Conservation (phyloP, 495 filamentous ascomycete genomes). For the Tuber brumale region DNA sequence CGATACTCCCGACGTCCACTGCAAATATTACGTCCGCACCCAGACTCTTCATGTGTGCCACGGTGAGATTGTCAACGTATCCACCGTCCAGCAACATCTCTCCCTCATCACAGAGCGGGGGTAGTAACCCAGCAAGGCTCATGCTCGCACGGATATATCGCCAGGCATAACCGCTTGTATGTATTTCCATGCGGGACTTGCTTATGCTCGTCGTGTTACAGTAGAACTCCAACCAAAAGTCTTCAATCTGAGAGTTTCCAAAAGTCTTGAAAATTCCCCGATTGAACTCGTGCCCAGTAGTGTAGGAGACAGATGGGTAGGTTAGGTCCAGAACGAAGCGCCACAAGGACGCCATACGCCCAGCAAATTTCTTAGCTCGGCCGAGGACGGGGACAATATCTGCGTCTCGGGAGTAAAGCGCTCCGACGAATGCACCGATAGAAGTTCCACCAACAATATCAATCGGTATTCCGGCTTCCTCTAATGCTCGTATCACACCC, state of each 20-base stretch:
- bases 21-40: constrained; percentile 93
- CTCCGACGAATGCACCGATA: constrained; percentile 96
- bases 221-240: constrained; percentile 98
- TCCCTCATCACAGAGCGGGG: constrained; percentile 92
- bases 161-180: constrained; percentile 94
- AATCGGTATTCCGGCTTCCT: constrained; percentile 93
- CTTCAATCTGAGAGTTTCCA: constrained; percentile 91
- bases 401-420: constrained; percentile 88
- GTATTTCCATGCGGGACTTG: constrained; percentile 79
- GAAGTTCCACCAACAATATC: constrained; percentile 95
- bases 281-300: constrained; percentile 97
- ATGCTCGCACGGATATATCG: constrained; percentile 92
- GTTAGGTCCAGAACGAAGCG: constrained; percentile 91
- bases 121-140: constrained; percentile 86
- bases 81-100: constrained; percentile 93
- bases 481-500: constrained; percentile 87
- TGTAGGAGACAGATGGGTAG: constrained; percentile 87
- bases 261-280: constrained; percentile 98
- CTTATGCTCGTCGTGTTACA: constrained; percentile 98
- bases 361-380: constrained; percentile 91
- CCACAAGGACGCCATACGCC: constrained; percentile 96
- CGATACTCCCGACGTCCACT: constrained; percentile 83
- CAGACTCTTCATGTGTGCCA: constrained; percentile 91
- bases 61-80: constrained; percentile 94
- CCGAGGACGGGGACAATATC: constrained; percentile 97